Conservation (phyloP, 2,329 filamentous ascomycete genomes). For the Purpureocillium lavendulum region DNA sequence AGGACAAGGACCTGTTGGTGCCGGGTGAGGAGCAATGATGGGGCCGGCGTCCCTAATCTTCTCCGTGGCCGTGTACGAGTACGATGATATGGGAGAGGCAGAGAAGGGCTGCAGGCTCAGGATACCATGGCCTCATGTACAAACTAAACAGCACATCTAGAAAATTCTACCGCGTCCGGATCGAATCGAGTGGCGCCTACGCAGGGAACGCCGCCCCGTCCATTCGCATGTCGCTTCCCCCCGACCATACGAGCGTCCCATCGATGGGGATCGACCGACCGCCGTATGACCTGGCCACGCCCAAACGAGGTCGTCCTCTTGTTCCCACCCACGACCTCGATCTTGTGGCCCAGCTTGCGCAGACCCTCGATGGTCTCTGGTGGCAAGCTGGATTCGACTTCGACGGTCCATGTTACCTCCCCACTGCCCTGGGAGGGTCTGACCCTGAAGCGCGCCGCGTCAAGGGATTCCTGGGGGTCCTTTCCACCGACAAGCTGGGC, state of each 20-base stretch:
- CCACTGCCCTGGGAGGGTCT: slow-evolving; percentile 54
- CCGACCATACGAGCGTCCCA: slow-evolving; percentile 68
- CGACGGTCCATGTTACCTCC: slow-evolving; percentile 56
- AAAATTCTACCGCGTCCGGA: too few species aligned
- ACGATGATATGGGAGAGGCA: not conserved
- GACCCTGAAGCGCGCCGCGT: slow-evolving; percentile 87
- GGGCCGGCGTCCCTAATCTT: too few species aligned
- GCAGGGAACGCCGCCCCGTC: slow-evolving; percentile 64
- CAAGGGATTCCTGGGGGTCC: slow-evolving; percentile 79
- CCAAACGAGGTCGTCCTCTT: slow-evolving; percentile 66
- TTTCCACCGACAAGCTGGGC: slow-evolving; percentile 79
- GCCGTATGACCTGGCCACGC: slow-evolving; percentile 76
- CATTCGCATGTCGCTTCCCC: slow-evolving; percentile 78
- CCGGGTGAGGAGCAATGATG: slow-evolving; percentile 35
- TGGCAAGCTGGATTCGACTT: slow-evolving; percentile 74
- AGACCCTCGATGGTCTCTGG: slow-evolving; percentile 60
- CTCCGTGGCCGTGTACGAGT: slow-evolving; percentile 18
- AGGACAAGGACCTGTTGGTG: slow-evolving; percentile 79
- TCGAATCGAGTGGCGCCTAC: slow-evolving; percentile 11
- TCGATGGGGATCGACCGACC: slow-evolving; percentile 63
- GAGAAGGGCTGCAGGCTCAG: too few species aligned
- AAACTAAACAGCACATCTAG: too few species aligned
- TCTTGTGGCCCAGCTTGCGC: slow-evolving; percentile 61
- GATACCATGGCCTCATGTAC: too few species aligned
- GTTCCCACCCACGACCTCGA: slow-evolving; percentile 60